Evolutionary conservation across 805 yeast genomes (phyloP).

Genomic region (Monosporozyma aquatica): DNA sequence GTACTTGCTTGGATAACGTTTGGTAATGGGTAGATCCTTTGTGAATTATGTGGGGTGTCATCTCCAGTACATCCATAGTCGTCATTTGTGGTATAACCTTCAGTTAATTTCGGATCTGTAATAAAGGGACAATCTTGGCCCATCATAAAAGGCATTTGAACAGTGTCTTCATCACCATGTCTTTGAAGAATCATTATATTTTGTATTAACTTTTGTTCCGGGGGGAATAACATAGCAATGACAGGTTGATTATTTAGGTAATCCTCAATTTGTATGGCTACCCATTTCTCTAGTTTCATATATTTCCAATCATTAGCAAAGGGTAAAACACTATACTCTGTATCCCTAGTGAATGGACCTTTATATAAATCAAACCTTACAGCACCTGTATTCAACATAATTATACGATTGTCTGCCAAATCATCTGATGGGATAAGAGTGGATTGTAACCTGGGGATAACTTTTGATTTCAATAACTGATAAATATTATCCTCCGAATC

Average conservation of each 20-base stretch:
- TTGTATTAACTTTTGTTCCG: conserved; percentile 3
- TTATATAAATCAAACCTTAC: conserved; percentile 76
- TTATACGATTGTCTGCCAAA: conserved; percentile 33
- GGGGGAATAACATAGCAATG: conserved; percentile 15
- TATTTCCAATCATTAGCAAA: conserved; percentile 73
- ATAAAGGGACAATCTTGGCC: conserved; percentile 19
- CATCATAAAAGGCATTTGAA: too few relatives aligned
- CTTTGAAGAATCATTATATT: neutral
- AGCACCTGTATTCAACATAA: conserved; percentile 79
- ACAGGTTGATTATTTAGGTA: conserved; percentile 44
- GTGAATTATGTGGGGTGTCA: conserved; percentile 60
- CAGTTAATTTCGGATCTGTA: conserved; percentile 29
- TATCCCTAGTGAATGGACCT: conserved; percentile 74
- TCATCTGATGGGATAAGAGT: conserved; percentile 19
- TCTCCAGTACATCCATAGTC: conserved; percentile 85
- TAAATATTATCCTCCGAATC: conserved; percentile 50
- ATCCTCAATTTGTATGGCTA: conserved; percentile 47
- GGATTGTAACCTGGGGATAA: conserved; percentile 37
- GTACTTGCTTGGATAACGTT: conserved; percentile 56
- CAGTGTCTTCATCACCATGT: neutral
- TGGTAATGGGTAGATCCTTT: conserved; percentile 55
- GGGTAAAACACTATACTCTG: conserved; percentile 78
- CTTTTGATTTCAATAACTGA: conserved; percentile 45
- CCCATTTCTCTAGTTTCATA: conserved; percentile 45
- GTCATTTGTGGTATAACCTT: conserved; percentile 77